phyloP scores from a whole-genome alignment of 2,329 filamentous ascomycete genomes.

The Sarocladium brachiariae region DNA sequence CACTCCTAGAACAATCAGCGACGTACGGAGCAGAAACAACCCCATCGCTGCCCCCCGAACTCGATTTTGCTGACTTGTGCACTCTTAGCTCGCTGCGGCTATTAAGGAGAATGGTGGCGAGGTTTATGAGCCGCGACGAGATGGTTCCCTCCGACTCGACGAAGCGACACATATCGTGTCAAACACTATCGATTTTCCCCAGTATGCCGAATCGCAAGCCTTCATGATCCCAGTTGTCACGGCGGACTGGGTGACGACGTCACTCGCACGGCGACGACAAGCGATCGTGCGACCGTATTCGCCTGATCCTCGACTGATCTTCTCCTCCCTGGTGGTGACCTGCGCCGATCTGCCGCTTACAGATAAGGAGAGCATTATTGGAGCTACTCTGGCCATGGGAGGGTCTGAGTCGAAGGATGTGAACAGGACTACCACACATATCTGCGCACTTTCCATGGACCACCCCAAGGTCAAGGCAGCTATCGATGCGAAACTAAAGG shows the following conservation, averaged over 20 bases:
- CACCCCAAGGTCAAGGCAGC: constrained; percentile 64
- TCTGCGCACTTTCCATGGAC: constrained; percentile 74
- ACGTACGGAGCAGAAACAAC: constrained; percentile 28
- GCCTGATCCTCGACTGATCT: constrained; percentile 84
- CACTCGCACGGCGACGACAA: constrained; percentile 61
- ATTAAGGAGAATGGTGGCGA: constrained; percentile 43
- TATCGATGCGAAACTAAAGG: constrained; percentile 56
- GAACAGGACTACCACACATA: constrained; percentile 73
- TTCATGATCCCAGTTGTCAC: constrained; percentile 79
- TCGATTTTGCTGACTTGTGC: constrained; percentile 13
- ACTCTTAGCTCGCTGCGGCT: constrained; percentile 25
- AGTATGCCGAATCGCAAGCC: constrained; percentile 68
- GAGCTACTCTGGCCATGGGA: constrained; percentile 82
- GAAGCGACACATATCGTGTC: constrained; percentile 53
- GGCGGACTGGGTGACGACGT: constrained; percentile 70
- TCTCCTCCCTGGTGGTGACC: constrained; percentile 75
- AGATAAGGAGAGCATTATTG: constrained; percentile 88
- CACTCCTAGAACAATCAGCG: constrained; percentile 32
- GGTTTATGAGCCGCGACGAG: constrained; percentile 38
- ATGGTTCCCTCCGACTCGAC: constrained; percentile 41
- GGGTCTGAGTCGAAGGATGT: constrained; percentile 70
- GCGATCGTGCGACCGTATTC: constrained; percentile 78
- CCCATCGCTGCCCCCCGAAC: too few species aligned
- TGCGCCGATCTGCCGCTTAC: constrained; percentile 78
- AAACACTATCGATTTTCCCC: constrained; percentile 82